phyloP scores from a whole-genome alignment of 73 alveolate species.

The Blepharisma stoltei region DNA sequence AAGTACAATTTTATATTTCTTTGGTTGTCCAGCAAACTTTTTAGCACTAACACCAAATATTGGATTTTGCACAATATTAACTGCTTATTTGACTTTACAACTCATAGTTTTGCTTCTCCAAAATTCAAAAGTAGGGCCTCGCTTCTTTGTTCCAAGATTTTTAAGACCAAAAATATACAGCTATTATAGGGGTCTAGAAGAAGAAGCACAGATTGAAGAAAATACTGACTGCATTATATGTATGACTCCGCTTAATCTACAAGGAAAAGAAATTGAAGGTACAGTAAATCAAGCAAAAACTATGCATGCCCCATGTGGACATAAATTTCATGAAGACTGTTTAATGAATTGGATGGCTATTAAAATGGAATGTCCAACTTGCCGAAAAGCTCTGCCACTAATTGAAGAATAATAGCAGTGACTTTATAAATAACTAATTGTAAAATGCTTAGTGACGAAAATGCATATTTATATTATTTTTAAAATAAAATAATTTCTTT shows the following conservation, averaged over 20 bases:
- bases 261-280: conserved; percentile 28
- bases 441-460: too few species aligned
- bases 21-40: not conserved
- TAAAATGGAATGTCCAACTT: conserved; percentile 95
- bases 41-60: not conserved
- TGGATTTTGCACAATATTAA: not conserved
- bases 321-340: conserved; percentile 89
- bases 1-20: not conserved
- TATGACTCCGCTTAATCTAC: conserved; percentile 43
- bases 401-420: conserved; percentile 27
- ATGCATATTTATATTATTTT: too few species aligned
- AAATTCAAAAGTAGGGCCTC: conserved; percentile 32
- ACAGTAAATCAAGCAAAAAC: conserved; percentile 37
- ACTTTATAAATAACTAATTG: too few species aligned
- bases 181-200: conserved; percentile 25
- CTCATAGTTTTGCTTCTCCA: not conserved
- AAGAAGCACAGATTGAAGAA: conserved; percentile 24
- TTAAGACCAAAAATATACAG: conserved; percentile 37
- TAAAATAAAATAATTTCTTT: too few species aligned
- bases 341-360: conserved; percentile 89
- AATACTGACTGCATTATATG: conserved; percentile 62
- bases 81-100: not conserved
- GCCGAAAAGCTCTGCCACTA: conserved; percentile 80
- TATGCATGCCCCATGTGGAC: conserved; percentile 93
- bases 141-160: conserved; percentile 50